Percentiles rank a stretch among this genome's conserved stretches.
Evolutionary conservation across 306 rosid genomes (phyloP).

Genomic region (Mimosa pudica): DNA sequence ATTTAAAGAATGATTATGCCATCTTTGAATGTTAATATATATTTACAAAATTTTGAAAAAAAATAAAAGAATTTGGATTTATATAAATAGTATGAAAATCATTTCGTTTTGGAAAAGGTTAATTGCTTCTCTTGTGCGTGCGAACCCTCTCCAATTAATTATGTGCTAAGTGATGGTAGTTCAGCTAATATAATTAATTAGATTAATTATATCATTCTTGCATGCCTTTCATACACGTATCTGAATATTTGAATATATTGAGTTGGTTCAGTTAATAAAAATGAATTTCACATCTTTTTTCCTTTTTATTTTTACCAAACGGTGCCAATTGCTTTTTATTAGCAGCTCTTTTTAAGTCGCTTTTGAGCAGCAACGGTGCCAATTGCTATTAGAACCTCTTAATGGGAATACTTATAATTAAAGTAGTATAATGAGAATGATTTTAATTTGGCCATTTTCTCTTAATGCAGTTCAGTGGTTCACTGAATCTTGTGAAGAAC

Average conservation of each 20-base stretch:
- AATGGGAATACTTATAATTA: too few relatives aligned
- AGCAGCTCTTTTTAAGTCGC: too few relatives aligned
- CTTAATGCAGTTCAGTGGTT: background rate
- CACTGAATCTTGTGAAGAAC: background rate
- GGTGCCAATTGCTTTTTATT: background rate
- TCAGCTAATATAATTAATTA: constrained; percentile 50
- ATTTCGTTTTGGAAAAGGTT: background rate
- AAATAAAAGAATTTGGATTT: background rate
- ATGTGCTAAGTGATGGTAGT: constrained; percentile 38
- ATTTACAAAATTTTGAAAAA: background rate
- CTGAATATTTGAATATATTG: background rate
- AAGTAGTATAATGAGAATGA: too few relatives aligned
- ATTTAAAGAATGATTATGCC: background rate
- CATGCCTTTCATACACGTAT: constrained; percentile 17
- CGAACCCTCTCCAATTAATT: constrained; percentile 30
- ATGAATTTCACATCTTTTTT: background rate
- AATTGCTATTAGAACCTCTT: background rate
- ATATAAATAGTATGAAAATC: background rate
- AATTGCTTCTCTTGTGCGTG: background rate
- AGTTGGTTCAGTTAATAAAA: constrained; percentile 2
- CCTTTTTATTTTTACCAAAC: background rate
- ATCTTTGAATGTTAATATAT: background rate
- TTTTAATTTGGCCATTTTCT: background rate
- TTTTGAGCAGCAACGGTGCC: too few relatives aligned
- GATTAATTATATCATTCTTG: constrained; percentile 27